Base-by-base conservation (phyloP, 2,329 filamentous ascomycete species). In the Pseudogymnoascus sp. region DNA sequence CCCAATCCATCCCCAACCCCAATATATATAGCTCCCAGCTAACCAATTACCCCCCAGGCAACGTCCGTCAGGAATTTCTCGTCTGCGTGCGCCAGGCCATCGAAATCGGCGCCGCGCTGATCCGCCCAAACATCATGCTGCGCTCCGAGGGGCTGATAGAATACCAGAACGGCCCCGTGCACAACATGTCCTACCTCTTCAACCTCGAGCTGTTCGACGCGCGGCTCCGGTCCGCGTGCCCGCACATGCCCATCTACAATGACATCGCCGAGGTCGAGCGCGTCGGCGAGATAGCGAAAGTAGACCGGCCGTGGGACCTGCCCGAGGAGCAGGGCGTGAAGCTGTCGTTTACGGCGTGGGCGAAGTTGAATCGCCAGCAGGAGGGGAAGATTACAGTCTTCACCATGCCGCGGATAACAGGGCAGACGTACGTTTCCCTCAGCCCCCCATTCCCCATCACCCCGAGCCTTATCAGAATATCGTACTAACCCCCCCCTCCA, bases 291-390 rank as follows among this genome's bases (percentile, higher is more conserved):
- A 59, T 29, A 2, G 38, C 37, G 11, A 10, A 11, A 2, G 31
- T 68, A 66, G 60, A 7, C 64, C 67, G 62, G n/a, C 58, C 14
- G 66, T 70, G 62, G 68, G 67, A 23, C 68, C 65, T 60, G 65
- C 70, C 65, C 64, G 62, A 12, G 26, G 31, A 59, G 55, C n/a
- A 39, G 59, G 19, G 60, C 61, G 2, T 63, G 58, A 31, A 62
- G 43, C 7, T 60, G 14, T 52, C 45, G 2, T 52, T 52, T 11
- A 52, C 23, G 8, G 45, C 12, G 45, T 52, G 45, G 45, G 45
- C 45, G 26, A 31, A 6, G n/a, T 16, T 52, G 26, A 29, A 52
- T 52, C 45, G 23, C 8, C 45, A 52, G 45, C 6, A 7, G 14
- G 6, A 6, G 26, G 26, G 26, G 12, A 52, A 52, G 4, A 52